phyloP scores from a whole-genome alignment of 2,329 filamentous ascomycete species.

The Geosmithia morbida region DNA sequence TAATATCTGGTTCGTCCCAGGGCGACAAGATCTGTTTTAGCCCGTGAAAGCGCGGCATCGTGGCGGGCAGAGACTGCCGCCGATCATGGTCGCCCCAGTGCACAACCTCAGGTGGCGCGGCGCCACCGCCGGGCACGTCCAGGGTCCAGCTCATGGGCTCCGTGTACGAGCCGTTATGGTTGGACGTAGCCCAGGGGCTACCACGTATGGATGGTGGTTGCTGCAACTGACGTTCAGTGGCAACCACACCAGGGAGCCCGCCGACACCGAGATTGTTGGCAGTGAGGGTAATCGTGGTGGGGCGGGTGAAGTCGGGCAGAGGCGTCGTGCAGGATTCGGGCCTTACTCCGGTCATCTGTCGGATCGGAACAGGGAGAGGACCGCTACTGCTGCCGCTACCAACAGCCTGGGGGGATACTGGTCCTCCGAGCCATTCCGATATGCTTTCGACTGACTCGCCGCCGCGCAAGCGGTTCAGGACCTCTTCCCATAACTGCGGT shows the following conservation, averaged over 20 bases:
- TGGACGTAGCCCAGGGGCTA: constrained; percentile 34
- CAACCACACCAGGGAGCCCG: constrained; percentile 15
- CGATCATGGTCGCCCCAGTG: constrained; percentile 32
- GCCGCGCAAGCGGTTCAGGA: constrained; percentile 34
- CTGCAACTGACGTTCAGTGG: constrained; percentile 2
- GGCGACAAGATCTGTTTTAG: constrained; percentile 34
- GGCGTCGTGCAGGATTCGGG: constrained; percentile 6
- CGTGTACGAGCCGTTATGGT: constrained; percentile 29
- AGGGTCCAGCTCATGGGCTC: constrained; percentile 31
- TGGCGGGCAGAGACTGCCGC: constrained; percentile 16
- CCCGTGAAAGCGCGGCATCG: constrained; percentile 19
- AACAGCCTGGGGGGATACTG: constrained; percentile 10
- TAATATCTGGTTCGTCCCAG: constrained; percentile 25
- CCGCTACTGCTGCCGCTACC: constrained; percentile 6
- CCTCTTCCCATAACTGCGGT: constrained; percentile 36
- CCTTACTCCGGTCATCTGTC: constrained; percentile 3
- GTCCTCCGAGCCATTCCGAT: constrained; percentile 34
- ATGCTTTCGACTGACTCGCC: constrained; percentile 41
- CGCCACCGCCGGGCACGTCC: constrained; percentile 16
- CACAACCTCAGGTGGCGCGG: constrained; percentile 30
- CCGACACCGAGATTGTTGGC: constrained; percentile 15
- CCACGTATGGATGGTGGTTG: background rate
- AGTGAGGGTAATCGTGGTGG: constrained; percentile 10
- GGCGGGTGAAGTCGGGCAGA: constrained; percentile 13
- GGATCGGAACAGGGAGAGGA: constrained; percentile 12